These are phyloP conservation scores for Viola pubescens DNA, from an alignment of 441 rosid species.

Conservation along the genomic window DNA sequence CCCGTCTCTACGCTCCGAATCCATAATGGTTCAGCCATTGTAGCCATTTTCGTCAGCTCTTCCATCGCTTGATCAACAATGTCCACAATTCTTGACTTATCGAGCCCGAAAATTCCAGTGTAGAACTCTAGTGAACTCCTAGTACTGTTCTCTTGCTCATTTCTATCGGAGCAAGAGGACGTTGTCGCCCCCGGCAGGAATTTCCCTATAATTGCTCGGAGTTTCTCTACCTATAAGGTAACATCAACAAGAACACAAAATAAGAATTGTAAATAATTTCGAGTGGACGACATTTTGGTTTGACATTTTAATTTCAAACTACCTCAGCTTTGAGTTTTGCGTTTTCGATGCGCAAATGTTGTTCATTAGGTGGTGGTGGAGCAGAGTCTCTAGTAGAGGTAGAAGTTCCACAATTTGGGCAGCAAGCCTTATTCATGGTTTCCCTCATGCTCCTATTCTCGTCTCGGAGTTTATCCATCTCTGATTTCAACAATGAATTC, in stretches of 20 bases:
- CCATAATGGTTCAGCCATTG: conserved; percentile 74
- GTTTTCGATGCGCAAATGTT: conserved; percentile 72
- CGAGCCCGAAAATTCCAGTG: conserved; percentile 77
- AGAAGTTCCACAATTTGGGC: conserved; percentile 76
- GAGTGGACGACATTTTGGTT: neutral
- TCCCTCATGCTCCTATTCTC: conserved; percentile 89
- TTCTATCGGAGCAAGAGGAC: conserved; percentile 59
- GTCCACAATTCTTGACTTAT: conserved; percentile 66
- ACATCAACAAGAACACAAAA: too few species aligned
- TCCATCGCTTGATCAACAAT: conserved; percentile 69
- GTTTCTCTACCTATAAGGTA: conserved; percentile 50
- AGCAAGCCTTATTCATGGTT: conserved; percentile 60
- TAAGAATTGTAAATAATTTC: too few species aligned
- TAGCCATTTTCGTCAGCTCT: conserved; percentile 78
- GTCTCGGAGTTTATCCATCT: conserved; percentile 77
- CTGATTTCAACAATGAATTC: conserved; percentile 69
- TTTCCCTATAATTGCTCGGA: conserved; percentile 54
- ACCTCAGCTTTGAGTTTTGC: conserved; percentile 85
- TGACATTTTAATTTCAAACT: neutral
- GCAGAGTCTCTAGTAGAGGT: conserved; percentile 42
- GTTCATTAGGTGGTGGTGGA: conserved; percentile 41
- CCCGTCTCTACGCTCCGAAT: conserved; percentile 83
- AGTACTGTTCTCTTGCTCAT: conserved; percentile 36
- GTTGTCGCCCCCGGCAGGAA: conserved; percentile 38
- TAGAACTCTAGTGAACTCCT: conserved; percentile 66